Evolutionary conservation across 1,139 yeast species (phyloP).

Genomic region (Hyphopichia wangnamkhiaoensis): DNA sequence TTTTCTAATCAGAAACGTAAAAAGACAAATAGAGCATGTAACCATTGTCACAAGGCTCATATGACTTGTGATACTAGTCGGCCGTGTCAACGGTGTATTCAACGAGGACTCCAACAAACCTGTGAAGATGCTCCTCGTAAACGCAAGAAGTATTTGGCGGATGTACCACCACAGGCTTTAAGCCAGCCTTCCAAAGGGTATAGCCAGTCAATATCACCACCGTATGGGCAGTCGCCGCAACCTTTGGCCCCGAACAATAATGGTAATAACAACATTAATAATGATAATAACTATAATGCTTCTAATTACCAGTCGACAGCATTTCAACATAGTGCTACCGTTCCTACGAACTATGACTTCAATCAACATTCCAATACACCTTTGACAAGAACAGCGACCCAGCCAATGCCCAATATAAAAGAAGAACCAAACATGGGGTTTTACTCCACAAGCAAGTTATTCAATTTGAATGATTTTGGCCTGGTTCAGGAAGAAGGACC

Average conservation of each 20-base stretch:
- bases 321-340: constrained; percentile 9
- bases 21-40: constrained; percentile 81
- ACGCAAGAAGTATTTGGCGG: constrained; percentile 74
- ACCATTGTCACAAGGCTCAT: constrained; percentile 84
- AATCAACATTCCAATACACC: background rate
- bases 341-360: constrained; percentile 4
- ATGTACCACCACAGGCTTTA: constrained; percentile 39
- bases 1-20: constrained; percentile 32
- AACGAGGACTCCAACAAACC: constrained; percentile 64
- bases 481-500: background rate
- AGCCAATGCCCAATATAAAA: constrained; percentile 1
- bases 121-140: constrained; percentile 93
- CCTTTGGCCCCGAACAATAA: background rate
- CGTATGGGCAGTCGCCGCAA: background rate
- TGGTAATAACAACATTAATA: background rate
- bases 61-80: constrained; percentile 80
- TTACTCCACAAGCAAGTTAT: constrained; percentile 1
- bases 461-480: constrained; percentile 4
- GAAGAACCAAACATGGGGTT: constrained; percentile 2
- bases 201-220: background rate
- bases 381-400: background rate
- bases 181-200: constrained; percentile 6
- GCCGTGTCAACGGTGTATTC: constrained; percentile 82
- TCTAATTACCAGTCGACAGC: constrained; percentile 4
- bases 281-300: background rate